Conservation (phyloP, 108 stramenopile species). For the Mediolabrus comicus region DNA sequence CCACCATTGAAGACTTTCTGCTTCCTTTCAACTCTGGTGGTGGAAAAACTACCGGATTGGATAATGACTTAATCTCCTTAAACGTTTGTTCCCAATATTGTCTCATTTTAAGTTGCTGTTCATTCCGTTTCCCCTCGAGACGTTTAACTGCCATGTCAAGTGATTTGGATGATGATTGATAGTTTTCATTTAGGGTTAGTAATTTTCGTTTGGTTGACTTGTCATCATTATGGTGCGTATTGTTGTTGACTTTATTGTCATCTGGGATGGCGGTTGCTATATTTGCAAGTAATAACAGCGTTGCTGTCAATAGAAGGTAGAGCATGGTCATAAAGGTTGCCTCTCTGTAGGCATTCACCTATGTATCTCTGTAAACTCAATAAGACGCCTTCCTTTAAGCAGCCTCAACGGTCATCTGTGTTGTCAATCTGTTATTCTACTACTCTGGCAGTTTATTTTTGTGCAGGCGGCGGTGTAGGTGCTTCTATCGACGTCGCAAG, state of each 20-base stretch:
- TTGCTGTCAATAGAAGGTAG: neutral
- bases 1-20: neutral
- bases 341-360: too few relatives aligned
- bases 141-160: slow-evolving; percentile 23
- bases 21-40: slow-evolving; percentile 13
- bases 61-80: slow-evolving; percentile 54
- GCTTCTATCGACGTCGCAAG: too few relatives aligned
- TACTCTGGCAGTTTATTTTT: too few relatives aligned
- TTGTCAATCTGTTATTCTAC: too few relatives aligned
- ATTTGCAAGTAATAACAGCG: neutral
- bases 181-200: slow-evolving; percentile 13
- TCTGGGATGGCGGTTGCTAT: neutral
- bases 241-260: neutral
- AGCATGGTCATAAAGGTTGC: neutral
- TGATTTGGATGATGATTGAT: slow-evolving; percentile 16
- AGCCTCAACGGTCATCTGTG: too few relatives aligned
- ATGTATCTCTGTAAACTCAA: too few relatives aligned
- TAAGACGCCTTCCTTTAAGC: too few relatives aligned
- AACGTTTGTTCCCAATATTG: slow-evolving; percentile 60
- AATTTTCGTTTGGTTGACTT: neutral
- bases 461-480: too few relatives aligned
- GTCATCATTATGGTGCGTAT: neutral
- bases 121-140: slow-evolving; percentile 23
- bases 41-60: slow-evolving; percentile 31
- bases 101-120: slow-evolving; percentile 13